Conservation (phyloP, 78 protist species). For the Anaeramoeba ignava region DNA sequence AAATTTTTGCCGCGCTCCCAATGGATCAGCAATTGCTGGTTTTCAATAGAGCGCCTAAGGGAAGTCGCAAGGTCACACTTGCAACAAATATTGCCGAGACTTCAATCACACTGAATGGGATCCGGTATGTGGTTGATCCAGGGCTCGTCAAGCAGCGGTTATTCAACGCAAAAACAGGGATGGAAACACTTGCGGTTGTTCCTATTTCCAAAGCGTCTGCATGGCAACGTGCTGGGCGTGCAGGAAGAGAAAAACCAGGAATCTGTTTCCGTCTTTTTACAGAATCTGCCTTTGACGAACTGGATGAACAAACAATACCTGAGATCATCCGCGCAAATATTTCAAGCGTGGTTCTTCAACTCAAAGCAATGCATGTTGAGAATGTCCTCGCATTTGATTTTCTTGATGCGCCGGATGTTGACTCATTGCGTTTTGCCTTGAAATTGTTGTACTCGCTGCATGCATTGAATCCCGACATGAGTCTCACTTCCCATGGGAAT, state of each 20-base stretch:
- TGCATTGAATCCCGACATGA: neutral
- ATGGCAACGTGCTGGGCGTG: slow-evolving; percentile 41
- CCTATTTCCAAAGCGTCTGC: slow-evolving; percentile 25
- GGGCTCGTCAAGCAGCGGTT: slow-evolving; percentile 55
- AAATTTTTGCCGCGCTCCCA: neutral
- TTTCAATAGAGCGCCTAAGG: neutral
- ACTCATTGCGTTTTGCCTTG: neutral
- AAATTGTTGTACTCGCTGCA: neutral
- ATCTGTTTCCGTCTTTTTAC: neutral
- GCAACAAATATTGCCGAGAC: slow-evolving; percentile 94
- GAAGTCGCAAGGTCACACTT: slow-evolving; percentile 3
- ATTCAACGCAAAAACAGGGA: slow-evolving; percentile 39
- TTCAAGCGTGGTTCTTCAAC: neutral
- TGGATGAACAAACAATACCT: neutral
- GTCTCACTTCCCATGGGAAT: neutral
- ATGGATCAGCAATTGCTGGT: neutral
- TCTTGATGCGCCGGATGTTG: neutral
- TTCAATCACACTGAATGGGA: slow-evolving; percentile 61
- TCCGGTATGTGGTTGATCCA: slow-evolving; percentile 60
- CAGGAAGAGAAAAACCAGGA: slow-evolving; percentile 35
- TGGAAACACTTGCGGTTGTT: slow-evolving; percentile 38
- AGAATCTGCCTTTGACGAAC: neutral
- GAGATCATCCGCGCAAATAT: neutral
- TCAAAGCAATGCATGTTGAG: neutral
- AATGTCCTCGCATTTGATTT: neutral